Conservation (phyloP, 1,139 yeast genomes). For the Blastobotrys arbuscula region DNA sequence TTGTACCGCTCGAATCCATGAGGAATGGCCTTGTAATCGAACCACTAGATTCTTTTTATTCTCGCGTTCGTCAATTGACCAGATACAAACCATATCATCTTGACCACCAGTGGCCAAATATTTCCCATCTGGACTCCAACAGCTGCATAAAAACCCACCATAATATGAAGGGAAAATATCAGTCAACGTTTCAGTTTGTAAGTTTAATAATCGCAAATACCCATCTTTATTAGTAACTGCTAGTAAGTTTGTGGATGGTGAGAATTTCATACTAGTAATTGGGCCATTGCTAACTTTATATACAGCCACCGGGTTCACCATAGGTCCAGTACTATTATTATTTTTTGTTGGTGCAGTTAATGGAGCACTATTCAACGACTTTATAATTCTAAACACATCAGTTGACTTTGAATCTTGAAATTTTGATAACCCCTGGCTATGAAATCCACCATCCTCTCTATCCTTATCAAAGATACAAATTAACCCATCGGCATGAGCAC, state of each 20-base stretch:
- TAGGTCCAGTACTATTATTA: slow-evolving; percentile 2
- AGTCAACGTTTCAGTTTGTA: slow-evolving; percentile 43
- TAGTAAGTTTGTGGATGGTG: slow-evolving; percentile 39
- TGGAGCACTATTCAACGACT: slow-evolving; percentile 19
- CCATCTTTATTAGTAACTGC: slow-evolving; percentile 68
- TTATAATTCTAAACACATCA: slow-evolving; percentile 27
- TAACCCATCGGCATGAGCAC: slow-evolving; percentile 40
- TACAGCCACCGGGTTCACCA: slow-evolving; percentile 49
- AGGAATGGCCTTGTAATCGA: slow-evolving; percentile 58
- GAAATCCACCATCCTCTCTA: slow-evolving; percentile 35
- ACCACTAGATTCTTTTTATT: slow-evolving; percentile 31
- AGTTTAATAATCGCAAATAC: slow-evolving; percentile 52
- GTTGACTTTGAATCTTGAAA: slow-evolving; percentile 24
- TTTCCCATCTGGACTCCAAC: slow-evolving; percentile 61
- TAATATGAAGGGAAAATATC: slow-evolving; percentile 65
- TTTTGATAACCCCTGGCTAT: slow-evolving; percentile 21
- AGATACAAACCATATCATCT: slow-evolving; percentile 38
- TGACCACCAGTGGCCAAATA: slow-evolving; percentile 52
- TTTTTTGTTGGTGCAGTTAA: slow-evolving; percentile 1
- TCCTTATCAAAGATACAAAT: slow-evolving; percentile 39
- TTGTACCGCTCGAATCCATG: slow-evolving; percentile 52
- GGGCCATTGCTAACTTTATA: slow-evolving; percentile 57
- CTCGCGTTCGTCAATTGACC: slow-evolving; percentile 23
- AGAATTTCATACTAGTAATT: slow-evolving; percentile 46
- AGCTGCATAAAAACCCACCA: slow-evolving; percentile 55